A percentile compares a stretch with the other conserved stretches of the same genome.
Evolutionary conservation across 176 grass and related monocot genomes (phyloP).

Genomic region (Metroxylon sagu): DNA sequence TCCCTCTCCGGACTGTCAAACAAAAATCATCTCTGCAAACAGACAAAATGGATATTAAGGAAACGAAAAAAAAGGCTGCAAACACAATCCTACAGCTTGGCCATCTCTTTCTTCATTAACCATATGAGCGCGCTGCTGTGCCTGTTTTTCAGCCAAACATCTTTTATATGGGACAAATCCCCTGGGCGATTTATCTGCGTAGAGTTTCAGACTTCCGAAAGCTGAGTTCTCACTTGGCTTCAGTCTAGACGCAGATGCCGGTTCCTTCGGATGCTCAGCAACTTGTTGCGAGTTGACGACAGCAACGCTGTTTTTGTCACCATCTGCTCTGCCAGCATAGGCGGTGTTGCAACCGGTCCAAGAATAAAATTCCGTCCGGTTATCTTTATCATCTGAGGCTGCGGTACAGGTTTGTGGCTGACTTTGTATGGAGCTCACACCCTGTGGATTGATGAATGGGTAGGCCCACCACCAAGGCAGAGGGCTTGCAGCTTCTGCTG

Average conservation of each 20-base stretch:
- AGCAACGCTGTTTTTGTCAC: neutral
- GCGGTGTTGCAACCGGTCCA: slow-evolving; percentile 17
- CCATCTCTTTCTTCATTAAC: no score
- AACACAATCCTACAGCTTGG: no score
- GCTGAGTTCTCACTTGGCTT: slow-evolving; percentile 44
- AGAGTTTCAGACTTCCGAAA: slow-evolving; percentile 34
- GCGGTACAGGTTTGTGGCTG: neutral
- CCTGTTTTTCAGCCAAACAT: no score
- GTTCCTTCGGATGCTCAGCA: neutral
- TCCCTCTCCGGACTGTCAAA: no score
- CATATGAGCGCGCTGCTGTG: no score
- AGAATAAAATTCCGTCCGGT: slow-evolving; percentile 6
- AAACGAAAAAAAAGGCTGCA: no score
- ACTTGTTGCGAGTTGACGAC: neutral
- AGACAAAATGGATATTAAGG: no score
- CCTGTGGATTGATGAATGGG: slow-evolving; percentile 4
- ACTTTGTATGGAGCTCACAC: neutral
- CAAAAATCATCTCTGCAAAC: no score
- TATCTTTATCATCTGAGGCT: slow-evolving; percentile 11
- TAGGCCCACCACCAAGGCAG: slow-evolving; percentile 34
- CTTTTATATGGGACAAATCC: no score
- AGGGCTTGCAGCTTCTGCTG: slow-evolving; percentile 14
- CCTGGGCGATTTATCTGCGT: neutral
- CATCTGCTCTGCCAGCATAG: neutral
- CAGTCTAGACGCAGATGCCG: slow-evolving; percentile 8